These are phyloP conservation scores for Pichia sp. DNA, from an alignment of 1,139 yeast genomes.

Conservation along the genomic window DNA sequence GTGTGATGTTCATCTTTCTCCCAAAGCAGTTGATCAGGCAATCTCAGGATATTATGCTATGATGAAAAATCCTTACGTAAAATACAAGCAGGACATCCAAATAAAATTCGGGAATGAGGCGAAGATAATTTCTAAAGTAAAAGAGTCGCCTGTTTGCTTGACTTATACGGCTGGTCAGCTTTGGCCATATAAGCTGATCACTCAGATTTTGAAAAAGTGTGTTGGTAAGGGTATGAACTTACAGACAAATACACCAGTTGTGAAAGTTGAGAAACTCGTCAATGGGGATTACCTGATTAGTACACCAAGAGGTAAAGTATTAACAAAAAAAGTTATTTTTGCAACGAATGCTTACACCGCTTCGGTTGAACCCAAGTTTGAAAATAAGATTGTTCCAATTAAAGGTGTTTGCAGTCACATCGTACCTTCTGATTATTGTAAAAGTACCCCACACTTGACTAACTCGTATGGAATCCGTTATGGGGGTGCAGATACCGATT, in stretches of 20 bases:
- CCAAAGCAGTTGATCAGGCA: slow-evolving; percentile 17
- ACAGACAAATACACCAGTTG: slow-evolving; percentile 38
- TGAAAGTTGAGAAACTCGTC: slow-evolving; percentile 7
- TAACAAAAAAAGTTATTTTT: slow-evolving; percentile 34
- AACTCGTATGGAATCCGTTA: slow-evolving; percentile 28
- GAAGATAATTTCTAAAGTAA: slow-evolving; percentile 25
- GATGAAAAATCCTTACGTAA: slow-evolving; percentile 24
- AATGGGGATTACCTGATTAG: slow-evolving; percentile 29
- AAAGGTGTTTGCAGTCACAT: slow-evolving; percentile 29
- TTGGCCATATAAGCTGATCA: slow-evolving; percentile 41
- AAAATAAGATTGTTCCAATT: slow-evolving; percentile 25
- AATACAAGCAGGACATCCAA: slow-evolving; percentile 23
- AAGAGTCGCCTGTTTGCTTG: slow-evolving; percentile 34
- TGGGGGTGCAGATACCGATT: slow-evolving; percentile 26
- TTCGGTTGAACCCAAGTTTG: slow-evolving; percentile 29
- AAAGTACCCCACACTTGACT: slow-evolving; percentile 27
- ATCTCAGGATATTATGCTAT: slow-evolving; percentile 25
- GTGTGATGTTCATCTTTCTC: slow-evolving; percentile 35
- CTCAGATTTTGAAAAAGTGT: slow-evolving; percentile 32
- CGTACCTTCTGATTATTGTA: slow-evolving; percentile 15
- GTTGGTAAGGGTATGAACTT: slow-evolving; percentile 35
- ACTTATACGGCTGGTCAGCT: slow-evolving; percentile 40
- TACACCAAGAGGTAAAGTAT: slow-evolving; percentile 34
- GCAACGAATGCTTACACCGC: slow-evolving; percentile 42
- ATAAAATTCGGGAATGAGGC: slow-evolving; percentile 27